phyloP scores from a whole-genome alignment of 176 grass and related monocot genomes.

The Eremochloa ophiuroides region DNA sequence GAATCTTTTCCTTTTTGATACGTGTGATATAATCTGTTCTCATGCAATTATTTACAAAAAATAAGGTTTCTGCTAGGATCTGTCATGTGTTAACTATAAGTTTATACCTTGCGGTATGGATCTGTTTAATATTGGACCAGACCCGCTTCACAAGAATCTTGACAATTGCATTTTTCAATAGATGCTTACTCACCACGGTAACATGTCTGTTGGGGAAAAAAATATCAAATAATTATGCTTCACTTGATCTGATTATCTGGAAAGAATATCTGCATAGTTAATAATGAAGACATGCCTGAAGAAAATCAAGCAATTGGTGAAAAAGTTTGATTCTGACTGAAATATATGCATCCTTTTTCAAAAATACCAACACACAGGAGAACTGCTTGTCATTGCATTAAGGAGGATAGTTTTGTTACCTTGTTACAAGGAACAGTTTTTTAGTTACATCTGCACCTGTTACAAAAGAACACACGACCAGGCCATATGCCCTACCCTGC shows the following conservation, averaged over 20 bases:
- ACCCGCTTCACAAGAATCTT: slow-evolving; percentile 1
- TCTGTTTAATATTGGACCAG: slow-evolving; percentile 2
- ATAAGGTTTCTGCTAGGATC: slow-evolving; percentile 2
- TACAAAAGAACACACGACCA: not conserved
- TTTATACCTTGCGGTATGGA: not conserved
- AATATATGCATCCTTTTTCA: slow-evolving; percentile 8
- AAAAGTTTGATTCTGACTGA: not conserved
- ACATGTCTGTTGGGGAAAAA: not conserved
- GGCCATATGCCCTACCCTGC: not conserved
- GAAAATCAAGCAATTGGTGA: not conserved
- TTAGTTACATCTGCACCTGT: not conserved
- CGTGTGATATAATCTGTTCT: not conserved
- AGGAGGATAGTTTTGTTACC: no score
- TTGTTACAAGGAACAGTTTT: not conserved
- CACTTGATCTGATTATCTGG: not conserved
- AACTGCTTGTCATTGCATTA: not conserved
- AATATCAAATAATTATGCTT: slow-evolving; percentile 6
- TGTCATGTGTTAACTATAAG: slow-evolving; percentile 8
- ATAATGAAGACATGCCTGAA: not conserved
- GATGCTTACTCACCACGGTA: not conserved
- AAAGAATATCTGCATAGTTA: not conserved
- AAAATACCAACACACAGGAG: not conserved
- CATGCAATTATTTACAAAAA: not conserved
- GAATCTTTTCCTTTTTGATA: not conserved
- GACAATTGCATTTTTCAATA: not conserved